phyloP scores from a whole-genome alignment of 1,139 yeast species.

The Hansenula sp. region DNA sequence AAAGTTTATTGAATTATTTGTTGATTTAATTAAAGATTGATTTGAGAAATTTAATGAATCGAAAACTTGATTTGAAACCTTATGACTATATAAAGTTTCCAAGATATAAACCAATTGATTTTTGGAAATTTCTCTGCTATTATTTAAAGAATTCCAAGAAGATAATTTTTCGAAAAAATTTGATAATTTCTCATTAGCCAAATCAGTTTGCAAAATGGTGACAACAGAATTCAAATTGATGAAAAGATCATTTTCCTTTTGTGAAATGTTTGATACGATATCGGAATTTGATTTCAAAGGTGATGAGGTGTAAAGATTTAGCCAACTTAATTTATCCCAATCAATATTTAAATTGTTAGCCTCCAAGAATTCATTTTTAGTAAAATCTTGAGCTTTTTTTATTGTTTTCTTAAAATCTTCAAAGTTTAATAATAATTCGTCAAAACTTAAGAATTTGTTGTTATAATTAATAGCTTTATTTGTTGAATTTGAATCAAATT shows the following conservation, averaged over 20 bases:
- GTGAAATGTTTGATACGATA: too few species aligned
- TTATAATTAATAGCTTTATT: slow-evolving; percentile 33
- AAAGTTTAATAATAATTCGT: slow-evolving; percentile 27
- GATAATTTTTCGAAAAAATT: slow-evolving; percentile 25
- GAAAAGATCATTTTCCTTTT: neutral
- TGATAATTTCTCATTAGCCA: slow-evolving; percentile 28
- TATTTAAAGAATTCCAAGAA: slow-evolving; percentile 19
- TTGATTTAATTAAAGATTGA: slow-evolving; percentile 22
- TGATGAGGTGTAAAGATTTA: slow-evolving; percentile 23
- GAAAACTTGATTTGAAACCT: slow-evolving; percentile 29
- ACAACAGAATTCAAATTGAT: slow-evolving; percentile 29
- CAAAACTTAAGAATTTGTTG: slow-evolving; percentile 34
- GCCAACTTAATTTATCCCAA: slow-evolving; percentile 28
- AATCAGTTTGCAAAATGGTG: slow-evolving; percentile 31
- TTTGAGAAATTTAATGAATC: slow-evolving; percentile 28
- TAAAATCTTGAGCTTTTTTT: slow-evolving; percentile 27
- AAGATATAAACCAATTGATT: slow-evolving; percentile 28
- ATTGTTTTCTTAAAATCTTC: slow-evolving; percentile 28
- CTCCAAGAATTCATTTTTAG: slow-evolving; percentile 24
- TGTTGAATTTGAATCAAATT: slow-evolving; percentile 29
- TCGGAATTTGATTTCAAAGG: slow-evolving; percentile 18
- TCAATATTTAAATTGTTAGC: slow-evolving; percentile 25
- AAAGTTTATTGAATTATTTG: slow-evolving; percentile 27
- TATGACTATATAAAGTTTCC: slow-evolving; percentile 29
- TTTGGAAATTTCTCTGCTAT: slow-evolving; percentile 27